Conservation (phyloP, 352 stramenopile species). For the Phytophthora ohioensis region DNA sequence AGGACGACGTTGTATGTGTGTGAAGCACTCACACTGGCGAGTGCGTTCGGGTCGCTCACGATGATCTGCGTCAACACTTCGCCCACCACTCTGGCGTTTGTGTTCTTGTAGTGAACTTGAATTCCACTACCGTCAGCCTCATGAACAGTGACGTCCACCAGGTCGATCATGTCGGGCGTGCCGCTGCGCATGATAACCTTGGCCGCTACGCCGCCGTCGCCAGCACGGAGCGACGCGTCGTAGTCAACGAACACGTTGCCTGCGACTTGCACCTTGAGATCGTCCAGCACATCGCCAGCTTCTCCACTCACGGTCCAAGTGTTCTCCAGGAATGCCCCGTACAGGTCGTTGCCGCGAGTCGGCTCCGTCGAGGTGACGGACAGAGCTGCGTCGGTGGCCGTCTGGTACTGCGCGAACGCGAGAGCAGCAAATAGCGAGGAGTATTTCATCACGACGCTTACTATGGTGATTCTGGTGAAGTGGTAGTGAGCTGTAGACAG, state of each 20-base stretch:
- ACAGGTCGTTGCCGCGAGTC: slow-evolving; percentile 8
- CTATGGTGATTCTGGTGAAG: background rate
- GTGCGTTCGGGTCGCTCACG: slow-evolving; percentile 34
- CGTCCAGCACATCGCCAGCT: slow-evolving; percentile 21
- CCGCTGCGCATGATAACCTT: slow-evolving; percentile 43
- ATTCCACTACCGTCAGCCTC: slow-evolving; percentile 37
- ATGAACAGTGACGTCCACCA: slow-evolving; percentile 42
- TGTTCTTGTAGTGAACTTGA: slow-evolving; percentile 56
- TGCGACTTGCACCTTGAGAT: slow-evolving; percentile 37
- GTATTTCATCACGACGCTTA: slow-evolving; percentile 15
- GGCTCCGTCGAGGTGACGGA: slow-evolving; percentile 23
- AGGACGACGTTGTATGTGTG: slow-evolving; percentile 37
- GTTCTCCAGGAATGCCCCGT: slow-evolving; percentile 36
- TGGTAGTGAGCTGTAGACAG: slow-evolving; percentile 4
- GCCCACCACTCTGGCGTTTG: slow-evolving; percentile 37
- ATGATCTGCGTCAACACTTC: slow-evolving; percentile 44
- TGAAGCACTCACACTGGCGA: slow-evolving; percentile 22
- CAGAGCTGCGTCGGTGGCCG: slow-evolving; percentile 11
- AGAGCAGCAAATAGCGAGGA: slow-evolving; percentile 10
- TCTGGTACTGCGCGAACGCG: slow-evolving; percentile 9
- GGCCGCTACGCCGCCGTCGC: slow-evolving; percentile 22
- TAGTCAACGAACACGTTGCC: slow-evolving; percentile 56
- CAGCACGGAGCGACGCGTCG: slow-evolving; percentile 33
- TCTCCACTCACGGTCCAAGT: slow-evolving; percentile 40
- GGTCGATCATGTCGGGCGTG: slow-evolving; percentile 36